These are phyloP conservation scores for Penicillium capsulatum DNA, from an alignment of 2,329 filamentous ascomycete species.

Conservation along the genomic window DNA sequence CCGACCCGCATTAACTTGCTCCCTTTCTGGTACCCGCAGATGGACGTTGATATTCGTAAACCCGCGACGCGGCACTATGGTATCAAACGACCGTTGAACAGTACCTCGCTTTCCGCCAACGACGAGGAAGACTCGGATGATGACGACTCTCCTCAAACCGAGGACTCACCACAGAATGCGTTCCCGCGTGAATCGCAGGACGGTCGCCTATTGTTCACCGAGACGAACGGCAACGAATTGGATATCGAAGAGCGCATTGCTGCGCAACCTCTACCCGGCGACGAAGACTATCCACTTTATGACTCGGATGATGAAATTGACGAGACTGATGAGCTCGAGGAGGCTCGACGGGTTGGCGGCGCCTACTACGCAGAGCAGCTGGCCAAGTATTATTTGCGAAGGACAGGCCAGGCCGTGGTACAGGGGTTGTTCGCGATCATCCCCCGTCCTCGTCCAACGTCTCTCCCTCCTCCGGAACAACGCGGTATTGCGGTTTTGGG, in stretches of 20 bases:
- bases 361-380: conserved; percentile 68
- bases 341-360: conserved; percentile 71
- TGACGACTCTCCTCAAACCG: conserved; percentile 45
- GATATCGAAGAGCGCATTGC: conserved; percentile 83
- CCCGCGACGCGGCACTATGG: conserved; percentile 84
- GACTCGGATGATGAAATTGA: conserved; percentile 84
- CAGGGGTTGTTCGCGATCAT: conserved; percentile 49
- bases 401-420: conserved; percentile 45
- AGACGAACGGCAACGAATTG: conserved; percentile 47
- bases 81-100: conserved; percentile 74
- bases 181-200: conserved; percentile 30
- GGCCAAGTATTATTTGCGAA: conserved; percentile 49
- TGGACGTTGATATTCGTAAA: conserved; percentile 96
- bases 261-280: conserved; percentile 52
- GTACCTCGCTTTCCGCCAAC: conserved; percentile 70
- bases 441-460: conserved; percentile 50
- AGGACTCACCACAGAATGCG: conserved; percentile 3
- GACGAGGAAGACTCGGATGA: conserved; percentile 67
- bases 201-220: conserved; percentile 42
- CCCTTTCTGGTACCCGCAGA: conserved; percentile 97
- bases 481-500: conserved; percentile 42
- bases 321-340: conserved; percentile 69
- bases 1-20: conserved; percentile 82
- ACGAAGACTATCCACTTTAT: conserved; percentile 79
- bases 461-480: conserved; percentile 35